Evolutionary conservation across 352 stramenopile species (phyloP).

Genomic region (Aphanomyces cochlioides): DNA sequence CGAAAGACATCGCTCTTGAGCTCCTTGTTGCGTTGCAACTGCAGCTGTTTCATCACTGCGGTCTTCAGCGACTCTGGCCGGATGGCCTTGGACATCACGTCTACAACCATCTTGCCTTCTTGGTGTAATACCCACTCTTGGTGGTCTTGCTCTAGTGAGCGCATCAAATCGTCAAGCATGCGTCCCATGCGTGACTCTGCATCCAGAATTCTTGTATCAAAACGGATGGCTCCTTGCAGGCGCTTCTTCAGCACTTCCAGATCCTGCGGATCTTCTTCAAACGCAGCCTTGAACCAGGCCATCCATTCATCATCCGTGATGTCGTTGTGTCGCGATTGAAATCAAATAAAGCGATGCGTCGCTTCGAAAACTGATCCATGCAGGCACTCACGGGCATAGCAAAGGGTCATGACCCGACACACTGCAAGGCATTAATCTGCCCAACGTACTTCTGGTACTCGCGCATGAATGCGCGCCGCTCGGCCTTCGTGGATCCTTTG

Average conservation of each 20-base stretch:
- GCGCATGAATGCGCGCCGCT: too few relatives aligned
- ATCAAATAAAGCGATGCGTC: too few relatives aligned
- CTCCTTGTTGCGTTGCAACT: constrained; percentile 1
- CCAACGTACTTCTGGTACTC: too few relatives aligned
- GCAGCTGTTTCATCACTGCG: constrained; percentile 21
- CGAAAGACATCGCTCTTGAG: background rate
- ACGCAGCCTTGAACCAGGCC: too few relatives aligned
- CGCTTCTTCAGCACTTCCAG: constrained; percentile 13
- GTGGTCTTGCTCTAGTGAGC: constrained; percentile 5
- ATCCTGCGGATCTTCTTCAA: constrained; percentile 10
- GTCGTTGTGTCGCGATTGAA: constrained; percentile 9
- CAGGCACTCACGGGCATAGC: too few relatives aligned
- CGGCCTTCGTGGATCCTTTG: too few relatives aligned
- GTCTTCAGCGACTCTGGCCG: constrained; percentile 18
- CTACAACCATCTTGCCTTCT: constrained; percentile 15
- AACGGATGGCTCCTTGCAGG: constrained; percentile 15
- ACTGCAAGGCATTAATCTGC: constrained; percentile 22
- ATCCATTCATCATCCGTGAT: constrained; percentile 23
- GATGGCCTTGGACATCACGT: constrained; percentile 19
- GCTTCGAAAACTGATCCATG: too few relatives aligned
- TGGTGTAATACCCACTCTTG: constrained; percentile 26
- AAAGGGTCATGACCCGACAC: background rate
- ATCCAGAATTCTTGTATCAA: constrained; percentile 20
- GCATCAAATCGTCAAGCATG: constrained; percentile 27
- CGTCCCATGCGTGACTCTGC: constrained; percentile 20